A percentile compares a stretch with the other conserved stretches of the same genome.
These are phyloP conservation scores for Ganoderma sinense DNA, from an alignment of 1,284 basidiomycete species.

Conservation along the genomic window DNA sequence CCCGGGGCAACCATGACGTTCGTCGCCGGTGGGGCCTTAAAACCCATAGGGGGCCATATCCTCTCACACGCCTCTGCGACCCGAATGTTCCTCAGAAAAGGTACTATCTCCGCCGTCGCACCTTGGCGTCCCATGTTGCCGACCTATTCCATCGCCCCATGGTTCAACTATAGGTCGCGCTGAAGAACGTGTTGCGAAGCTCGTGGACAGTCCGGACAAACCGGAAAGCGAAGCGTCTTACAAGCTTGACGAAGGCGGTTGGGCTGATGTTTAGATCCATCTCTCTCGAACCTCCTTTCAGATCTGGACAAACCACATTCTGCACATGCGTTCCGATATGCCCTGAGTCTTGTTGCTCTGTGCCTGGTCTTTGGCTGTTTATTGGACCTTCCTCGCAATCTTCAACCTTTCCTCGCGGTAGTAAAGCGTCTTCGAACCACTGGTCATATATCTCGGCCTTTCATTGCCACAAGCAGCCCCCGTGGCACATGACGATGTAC, in stretches of 20 bases:
- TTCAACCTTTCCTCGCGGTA: too few relatives aligned
- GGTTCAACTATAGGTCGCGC: slow-evolving; percentile 83
- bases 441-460: neutral
- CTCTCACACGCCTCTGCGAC: slow-evolving; percentile 89
- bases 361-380: neutral
- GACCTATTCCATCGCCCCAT: neutral
- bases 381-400: neutral
- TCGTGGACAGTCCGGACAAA: slow-evolving; percentile 92
- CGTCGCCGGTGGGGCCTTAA: slow-evolving; percentile 87
- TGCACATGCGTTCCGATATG: neutral
- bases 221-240: slow-evolving; percentile 94
- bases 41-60: slow-evolving; percentile 89
- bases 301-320: neutral
- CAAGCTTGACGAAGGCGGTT: slow-evolving; percentile 87
- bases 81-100: slow-evolving; percentile 87
- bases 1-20: slow-evolving; percentile 96
- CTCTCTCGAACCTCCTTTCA: neutral
- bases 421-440: too few relatives aligned
- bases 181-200: slow-evolving; percentile 94
- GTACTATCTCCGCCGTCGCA: slow-evolving; percentile 45
- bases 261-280: slow-evolving; percentile 66
- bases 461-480: too few relatives aligned
- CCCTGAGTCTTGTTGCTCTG: neutral
- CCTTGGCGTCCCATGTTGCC: neutral
- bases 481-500: neutral